Evolutionary conservation across 495 filamentous ascomycete genomes (phyloP).

Genomic region (Haplographium delicatum): DNA sequence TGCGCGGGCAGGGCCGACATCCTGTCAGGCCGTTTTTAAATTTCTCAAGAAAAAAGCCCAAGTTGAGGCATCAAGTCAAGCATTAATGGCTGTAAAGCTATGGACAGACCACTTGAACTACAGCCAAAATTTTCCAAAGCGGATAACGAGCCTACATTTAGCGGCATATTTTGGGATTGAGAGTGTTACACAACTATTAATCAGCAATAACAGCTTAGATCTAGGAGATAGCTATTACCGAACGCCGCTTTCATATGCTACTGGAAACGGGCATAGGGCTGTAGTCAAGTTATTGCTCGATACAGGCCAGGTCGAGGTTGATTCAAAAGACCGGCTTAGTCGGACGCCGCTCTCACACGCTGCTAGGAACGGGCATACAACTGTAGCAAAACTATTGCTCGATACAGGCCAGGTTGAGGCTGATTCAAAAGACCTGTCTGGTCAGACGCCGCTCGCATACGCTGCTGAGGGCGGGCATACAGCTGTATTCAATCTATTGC

Average conservation of each 20-base stretch:
- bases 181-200: neutral
- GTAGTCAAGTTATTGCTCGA: neutral
- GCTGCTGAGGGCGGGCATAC: too few relatives aligned
- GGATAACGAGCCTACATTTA: neutral
- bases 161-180: neutral
- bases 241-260: neutral
- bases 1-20: slow-evolving; percentile 3
- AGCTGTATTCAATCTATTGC: too few relatives aligned
- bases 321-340: too few relatives aligned
- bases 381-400: neutral
- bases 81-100: slow-evolving; percentile 1
- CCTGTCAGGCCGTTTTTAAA: neutral
- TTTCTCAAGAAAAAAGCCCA: slow-evolving; percentile 4
- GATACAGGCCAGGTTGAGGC: too few relatives aligned
- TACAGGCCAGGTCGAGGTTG: too few relatives aligned
- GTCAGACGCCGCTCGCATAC: too few relatives aligned
- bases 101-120: neutral
- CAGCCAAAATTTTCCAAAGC: neutral
- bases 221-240: neutral
- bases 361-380: too few relatives aligned
- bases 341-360: too few relatives aligned
- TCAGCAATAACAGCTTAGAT: neutral
- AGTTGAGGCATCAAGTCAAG: slow-evolving; percentile 9
- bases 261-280: neutral
- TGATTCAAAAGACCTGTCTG: too few relatives aligned